Base-by-base conservation (phyloP, 441 rosid species). In the Lepidium campestre region DNA sequence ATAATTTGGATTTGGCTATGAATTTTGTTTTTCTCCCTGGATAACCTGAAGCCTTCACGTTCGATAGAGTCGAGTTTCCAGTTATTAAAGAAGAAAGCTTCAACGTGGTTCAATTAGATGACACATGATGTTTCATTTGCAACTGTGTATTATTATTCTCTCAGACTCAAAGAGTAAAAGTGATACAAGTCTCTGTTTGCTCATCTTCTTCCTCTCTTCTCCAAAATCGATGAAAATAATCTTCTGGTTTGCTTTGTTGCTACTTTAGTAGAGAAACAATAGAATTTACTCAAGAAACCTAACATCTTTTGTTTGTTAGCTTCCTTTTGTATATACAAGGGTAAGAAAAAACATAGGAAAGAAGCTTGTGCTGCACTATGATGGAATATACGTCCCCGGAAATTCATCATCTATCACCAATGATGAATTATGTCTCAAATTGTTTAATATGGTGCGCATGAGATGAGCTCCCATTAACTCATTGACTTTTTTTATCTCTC, bases 311-410 rank as follows among this genome's bases (percentile, higher is more conserved):
- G 29, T 57, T 47, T 22, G n/a, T 34, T n/a, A n/a, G n/a, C 48
- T 34, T 58, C 19, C 29, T 8, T 66, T 23, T 62, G n/a, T 46
- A 55, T 62, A 37, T 83, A 73, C 70, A 93, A 96, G 87, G 80
- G n/a, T 81, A 81, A 32, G 97, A 85, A 80, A 80, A 96, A 91
- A 79, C 57, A 64, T 31, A 86, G 99, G 71, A 89, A 88, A 77
- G 86, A 79, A 73, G 88, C 99, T 70, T 88, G 81, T 67, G 96
- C 88, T 80, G 67, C 82, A 46, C 82, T 63, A 45, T 54, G 48
- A 80, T 91, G 61, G n/a, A n/a, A n/a, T 80, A 85, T 71, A 78
- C 79, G 65, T 67, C 75, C 75, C 63, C 69, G 80, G 73, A 76
- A 78, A 68, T 58, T 76, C 74, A 61, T 80, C 83, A n/a, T 47